Percentiles rank a stretch among this genome's conserved stretches.
Conservation (phyloP, 192 early-diverging fungal species). For the Rhizoclosmatium sp. region DNA sequence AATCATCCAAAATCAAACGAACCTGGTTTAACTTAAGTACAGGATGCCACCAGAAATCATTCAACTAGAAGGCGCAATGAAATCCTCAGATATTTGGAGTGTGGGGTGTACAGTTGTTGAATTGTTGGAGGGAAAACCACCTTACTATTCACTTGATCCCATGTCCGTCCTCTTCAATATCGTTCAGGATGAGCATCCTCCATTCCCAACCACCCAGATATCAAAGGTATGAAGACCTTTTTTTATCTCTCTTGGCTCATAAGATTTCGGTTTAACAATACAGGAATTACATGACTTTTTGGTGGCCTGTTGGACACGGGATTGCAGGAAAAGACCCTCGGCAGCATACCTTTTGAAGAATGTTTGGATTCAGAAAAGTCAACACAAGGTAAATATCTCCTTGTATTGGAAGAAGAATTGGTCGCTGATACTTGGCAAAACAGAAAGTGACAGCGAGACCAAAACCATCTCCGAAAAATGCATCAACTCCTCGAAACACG, state of each 20-base stretch:
- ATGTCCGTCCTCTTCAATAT: constrained; percentile 95
- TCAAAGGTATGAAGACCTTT: constrained; percentile 54
- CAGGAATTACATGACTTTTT: constrained; percentile 83
- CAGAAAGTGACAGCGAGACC: not conserved
- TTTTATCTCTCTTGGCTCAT: not conserved
- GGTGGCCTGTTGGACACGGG: constrained; percentile 84
- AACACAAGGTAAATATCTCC: constrained; percentile 25
- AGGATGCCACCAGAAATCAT: constrained; percentile 71
- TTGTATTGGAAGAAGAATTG: not conserved
- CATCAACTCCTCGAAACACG: not conserved
- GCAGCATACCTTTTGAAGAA: constrained; percentile 78
- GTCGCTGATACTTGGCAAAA: not conserved
- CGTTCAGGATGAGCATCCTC: constrained; percentile 80
- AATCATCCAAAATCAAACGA: not conserved
- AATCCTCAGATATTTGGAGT: constrained; percentile 93
- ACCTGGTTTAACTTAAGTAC: not conserved
- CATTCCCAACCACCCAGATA: constrained; percentile 77
- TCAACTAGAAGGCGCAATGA: constrained; percentile 86
- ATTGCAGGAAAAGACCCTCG: constrained; percentile 73
- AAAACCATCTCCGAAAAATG: not conserved
- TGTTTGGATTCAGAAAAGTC: constrained; percentile 69
- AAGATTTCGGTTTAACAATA: not conserved
- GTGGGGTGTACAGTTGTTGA: constrained; percentile 95
- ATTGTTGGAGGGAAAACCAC: constrained; percentile 90
- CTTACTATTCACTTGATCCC: constrained; percentile 82